Evolutionary conservation across 2,329 filamentous ascomycete species (phyloP), one percentile per base, ranked within the genome.

Genomic region (Dothistroma pini): DNA sequence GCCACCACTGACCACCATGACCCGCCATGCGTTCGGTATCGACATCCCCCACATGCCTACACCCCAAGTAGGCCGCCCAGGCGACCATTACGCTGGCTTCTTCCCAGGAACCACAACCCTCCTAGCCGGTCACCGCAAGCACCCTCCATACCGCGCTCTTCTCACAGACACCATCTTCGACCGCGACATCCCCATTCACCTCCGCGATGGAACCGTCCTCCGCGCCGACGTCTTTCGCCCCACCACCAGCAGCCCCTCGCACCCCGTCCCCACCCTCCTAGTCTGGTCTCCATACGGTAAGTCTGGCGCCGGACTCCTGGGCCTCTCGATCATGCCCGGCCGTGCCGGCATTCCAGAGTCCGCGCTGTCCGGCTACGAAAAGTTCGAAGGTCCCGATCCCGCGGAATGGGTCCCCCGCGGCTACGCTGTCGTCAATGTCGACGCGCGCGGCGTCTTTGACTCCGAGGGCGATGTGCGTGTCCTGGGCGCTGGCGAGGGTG

Each of bases 281-380:
- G 22, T 19, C 21, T 53, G 51, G 51, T 32, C 22, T 4, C 78
- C 81, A 59, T 73, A 77, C 25, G 51, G 51, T 11, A 53, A 34
- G 19, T 32, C 51, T 12, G 51, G 51, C 29, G 34, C 51, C 34
- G 79, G 76, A 11, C 74, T 68, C 22, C 72, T 72, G 0, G 79
- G 81, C 60, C 61, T 80, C 0, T 81, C 78, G 61, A 75, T 78
- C 4, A 79, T 81, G 62, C 76, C 80, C 60, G 72, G 69, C 35
- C 73, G 78, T 2, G 79, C 79, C 14, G 78, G 78, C 5, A 51
- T 51, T 29, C 49, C 49, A 29, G 49, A 76, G 79, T 44, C 19
- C 41, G 25, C 34, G 7, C 54, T 63, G 2, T 64, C 61, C 21
- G 73, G 72, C 5, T 64, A 73, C 65, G 76, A 80, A 61, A 79